Conservation (phyloP, 495 filamentous ascomycete genomes). For the Penicillium argentinense region DNA sequence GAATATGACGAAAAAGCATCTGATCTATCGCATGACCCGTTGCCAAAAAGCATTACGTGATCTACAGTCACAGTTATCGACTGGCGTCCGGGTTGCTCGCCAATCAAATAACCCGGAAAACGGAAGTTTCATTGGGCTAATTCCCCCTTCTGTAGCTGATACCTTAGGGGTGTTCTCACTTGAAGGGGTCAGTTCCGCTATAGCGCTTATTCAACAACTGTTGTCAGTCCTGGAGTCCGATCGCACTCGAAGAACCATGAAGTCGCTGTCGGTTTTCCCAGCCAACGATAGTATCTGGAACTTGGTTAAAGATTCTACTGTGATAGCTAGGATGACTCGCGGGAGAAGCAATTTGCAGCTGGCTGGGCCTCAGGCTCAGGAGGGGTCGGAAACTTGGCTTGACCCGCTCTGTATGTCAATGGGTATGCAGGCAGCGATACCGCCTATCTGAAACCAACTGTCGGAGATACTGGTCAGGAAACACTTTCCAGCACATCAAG, state of each 20-base stretch:
- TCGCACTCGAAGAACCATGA: background rate
- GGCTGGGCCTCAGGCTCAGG: no score
- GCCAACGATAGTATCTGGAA: background rate
- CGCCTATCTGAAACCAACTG: no score
- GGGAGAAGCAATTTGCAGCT: no score
- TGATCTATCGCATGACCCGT: background rate
- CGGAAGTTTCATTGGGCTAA: background rate
- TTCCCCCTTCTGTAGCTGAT: background rate
- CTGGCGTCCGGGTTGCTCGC: background rate
- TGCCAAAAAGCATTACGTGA: background rate
- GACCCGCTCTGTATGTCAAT: constrained; percentile 2
- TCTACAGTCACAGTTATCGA: background rate
- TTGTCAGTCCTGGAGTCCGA: background rate
- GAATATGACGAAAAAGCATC: background rate
- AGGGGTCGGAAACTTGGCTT: constrained; percentile 1
- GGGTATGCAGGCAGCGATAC: no score
- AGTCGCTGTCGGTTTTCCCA: no score
- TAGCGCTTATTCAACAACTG: background rate
- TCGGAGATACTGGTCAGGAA: no score
- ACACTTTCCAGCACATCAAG: no score
- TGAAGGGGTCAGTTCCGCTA: background rate
- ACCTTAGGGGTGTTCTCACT: background rate
- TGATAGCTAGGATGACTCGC: background rate
- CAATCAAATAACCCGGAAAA: background rate
- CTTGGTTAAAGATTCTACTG: background rate